Conservation (phyloP, 768 basidiomycete genomes). For the Rhodotorula sphaerocarpa region DNA sequence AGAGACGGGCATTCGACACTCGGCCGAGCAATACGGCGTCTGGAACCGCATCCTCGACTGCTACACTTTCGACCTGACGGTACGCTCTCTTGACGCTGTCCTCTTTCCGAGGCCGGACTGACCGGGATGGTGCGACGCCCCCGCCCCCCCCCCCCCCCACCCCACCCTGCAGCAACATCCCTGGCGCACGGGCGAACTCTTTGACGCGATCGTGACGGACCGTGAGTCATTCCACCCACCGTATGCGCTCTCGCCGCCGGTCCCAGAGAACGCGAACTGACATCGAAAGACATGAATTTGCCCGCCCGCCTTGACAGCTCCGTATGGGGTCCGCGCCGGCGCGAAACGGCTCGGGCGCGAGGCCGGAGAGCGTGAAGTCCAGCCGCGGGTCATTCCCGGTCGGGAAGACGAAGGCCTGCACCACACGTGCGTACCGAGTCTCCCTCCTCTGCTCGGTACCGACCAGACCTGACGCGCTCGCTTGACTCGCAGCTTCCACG, state of each 20-base stretch:
- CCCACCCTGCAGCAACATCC: slow-evolving; percentile 55
- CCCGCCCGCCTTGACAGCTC: too few species aligned
- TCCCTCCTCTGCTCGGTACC: neutral
- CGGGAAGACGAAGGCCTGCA: slow-evolving; percentile 26
- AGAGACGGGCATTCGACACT: slow-evolving; percentile 16
- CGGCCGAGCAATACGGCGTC: slow-evolving; percentile 62
- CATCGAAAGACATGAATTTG: too few species aligned
- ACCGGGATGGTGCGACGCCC: too few species aligned
- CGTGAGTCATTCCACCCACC: slow-evolving; percentile 42
- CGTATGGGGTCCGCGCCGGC: slow-evolving; percentile 73
- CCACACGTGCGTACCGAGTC: slow-evolving; percentile 42
- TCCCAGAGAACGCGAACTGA: too few species aligned
- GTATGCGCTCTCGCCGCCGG: too few species aligned
- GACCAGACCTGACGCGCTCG: neutral
- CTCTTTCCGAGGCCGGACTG: too few species aligned
- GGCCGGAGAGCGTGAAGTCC: slow-evolving; percentile 53
- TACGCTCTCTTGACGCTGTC: slow-evolving; percentile 36
- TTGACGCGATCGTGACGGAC: slow-evolving; percentile 81
- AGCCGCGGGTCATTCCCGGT: slow-evolving; percentile 54
- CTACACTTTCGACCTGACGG: slow-evolving; percentile 86
- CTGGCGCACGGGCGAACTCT: slow-evolving; percentile 76
- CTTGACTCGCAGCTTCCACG: slow-evolving; percentile 23
- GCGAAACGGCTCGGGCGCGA: slow-evolving; percentile 46
- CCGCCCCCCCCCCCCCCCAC: too few species aligned
- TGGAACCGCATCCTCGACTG: slow-evolving; percentile 67